Evolutionary conservation across 495 filamentous ascomycete species (phyloP).

Genomic region (Hypoxylon lienhwacheense): DNA sequence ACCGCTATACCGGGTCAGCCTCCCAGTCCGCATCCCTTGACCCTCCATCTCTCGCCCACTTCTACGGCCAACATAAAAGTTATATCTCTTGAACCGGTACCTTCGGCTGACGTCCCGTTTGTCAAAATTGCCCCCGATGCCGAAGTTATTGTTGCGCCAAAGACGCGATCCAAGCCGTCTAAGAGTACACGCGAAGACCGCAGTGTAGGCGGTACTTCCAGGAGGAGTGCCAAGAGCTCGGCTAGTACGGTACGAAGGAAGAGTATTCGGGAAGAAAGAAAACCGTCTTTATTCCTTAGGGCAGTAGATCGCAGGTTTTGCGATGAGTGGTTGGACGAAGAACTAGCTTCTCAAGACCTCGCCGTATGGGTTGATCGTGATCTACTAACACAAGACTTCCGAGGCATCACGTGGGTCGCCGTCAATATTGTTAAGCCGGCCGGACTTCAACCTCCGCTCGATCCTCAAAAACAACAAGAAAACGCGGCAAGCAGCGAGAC

Average conservation of each 20-base stretch:
- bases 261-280: constrained; percentile 60
- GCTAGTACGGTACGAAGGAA: constrained; percentile 66
- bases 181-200: constrained; percentile 59
- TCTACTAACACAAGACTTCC: constrained; percentile 64
- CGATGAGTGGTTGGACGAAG: constrained; percentile 72
- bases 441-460: constrained; percentile 71
- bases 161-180: constrained; percentile 57
- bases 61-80: constrained; percentile 91
- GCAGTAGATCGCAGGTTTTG: constrained; percentile 69
- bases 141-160: constrained; percentile 95
- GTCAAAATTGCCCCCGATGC: constrained; percentile 92
- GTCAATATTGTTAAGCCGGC: constrained; percentile 81
- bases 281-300: constrained; percentile 71
- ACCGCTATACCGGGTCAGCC: constrained; percentile 47
- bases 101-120: constrained; percentile 68
- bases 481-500: constrained; percentile 55
- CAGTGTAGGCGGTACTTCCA: constrained; percentile 68
- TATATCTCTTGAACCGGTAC: constrained; percentile 74
- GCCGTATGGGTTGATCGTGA: constrained; percentile 84
- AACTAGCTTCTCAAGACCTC: constrained; percentile 61
- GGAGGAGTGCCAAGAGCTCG: constrained; percentile 73
- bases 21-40: constrained; percentile 71
- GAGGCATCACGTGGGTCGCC: constrained; percentile 69
- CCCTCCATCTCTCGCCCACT: constrained; percentile 90
- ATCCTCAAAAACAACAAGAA: constrained; percentile 70